These are phyloP conservation scores for Ophiocytium majus DNA, from an alignment of 352 stramenopile species.

Conservation along the genomic window DNA sequence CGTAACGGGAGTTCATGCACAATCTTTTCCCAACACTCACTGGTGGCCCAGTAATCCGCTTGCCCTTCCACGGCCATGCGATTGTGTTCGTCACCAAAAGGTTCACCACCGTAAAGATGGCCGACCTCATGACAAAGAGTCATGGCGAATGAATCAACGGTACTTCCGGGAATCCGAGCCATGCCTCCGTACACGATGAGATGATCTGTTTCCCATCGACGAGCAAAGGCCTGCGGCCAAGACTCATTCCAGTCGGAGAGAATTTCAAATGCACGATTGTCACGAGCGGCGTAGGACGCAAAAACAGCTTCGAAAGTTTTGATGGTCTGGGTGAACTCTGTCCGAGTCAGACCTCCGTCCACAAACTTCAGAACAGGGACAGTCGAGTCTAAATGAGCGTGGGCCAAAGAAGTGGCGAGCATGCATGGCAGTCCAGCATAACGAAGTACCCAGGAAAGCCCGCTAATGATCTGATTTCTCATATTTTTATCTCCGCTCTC, in stretches of 20 bases:
- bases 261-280: neutral
- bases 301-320: conserved; percentile 1
- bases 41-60: conserved; percentile 8
- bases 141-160: neutral
- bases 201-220: conserved; percentile 2
- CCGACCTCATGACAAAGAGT: conserved; percentile 6
- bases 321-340: too few relatives aligned
- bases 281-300: neutral
- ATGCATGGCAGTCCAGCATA: too few relatives aligned
- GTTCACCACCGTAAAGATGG: neutral
- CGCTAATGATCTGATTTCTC: too few relatives aligned
- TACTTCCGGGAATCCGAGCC: neutral
- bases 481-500: too few relatives aligned
- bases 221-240: neutral
- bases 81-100: neutral
- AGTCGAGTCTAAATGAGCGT: too few relatives aligned
- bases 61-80: neutral
- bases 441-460: too few relatives aligned
- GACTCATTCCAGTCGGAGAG: neutral
- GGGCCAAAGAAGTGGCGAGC: too few relatives aligned
- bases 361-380: too few relatives aligned
- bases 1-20: too few relatives aligned
- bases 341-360: too few relatives aligned
- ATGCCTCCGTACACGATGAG: neutral
- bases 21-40: neutral